Percentiles rank a stretch among this genome's conserved stretches.
phyloP scores from a whole-genome alignment of 371 early-diverging fungal genomes.

The Mortierella sp. region DNA sequence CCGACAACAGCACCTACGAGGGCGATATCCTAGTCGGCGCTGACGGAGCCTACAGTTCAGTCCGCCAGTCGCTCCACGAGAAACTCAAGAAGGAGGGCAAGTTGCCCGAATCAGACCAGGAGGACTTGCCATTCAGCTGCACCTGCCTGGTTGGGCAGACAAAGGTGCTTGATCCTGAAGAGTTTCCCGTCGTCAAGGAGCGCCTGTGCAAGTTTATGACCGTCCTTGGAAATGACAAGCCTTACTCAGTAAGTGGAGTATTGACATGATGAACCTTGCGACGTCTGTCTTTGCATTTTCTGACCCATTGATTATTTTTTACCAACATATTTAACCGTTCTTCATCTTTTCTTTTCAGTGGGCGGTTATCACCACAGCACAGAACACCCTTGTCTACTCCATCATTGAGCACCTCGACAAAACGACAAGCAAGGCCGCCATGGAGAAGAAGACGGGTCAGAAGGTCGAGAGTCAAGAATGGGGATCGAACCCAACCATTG shows the following conservation, averaged over 20 bases:
- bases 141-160: slow-evolving; percentile 23
- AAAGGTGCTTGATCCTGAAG: not conserved
- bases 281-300: too few relatives aligned
- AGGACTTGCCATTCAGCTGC: slow-evolving; percentile 13
- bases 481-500: not conserved
- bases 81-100: not conserved
- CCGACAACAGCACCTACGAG: not conserved
- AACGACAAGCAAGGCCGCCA: not conserved
- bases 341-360: not conserved
- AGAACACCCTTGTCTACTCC: not conserved
- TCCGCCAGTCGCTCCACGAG: slow-evolving; percentile 12
- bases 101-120: not conserved
- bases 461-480: not conserved
- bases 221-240: slow-evolving; percentile 11
- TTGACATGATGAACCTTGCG: too few relatives aligned
- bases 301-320: too few relatives aligned
- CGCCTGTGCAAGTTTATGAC: not conserved
- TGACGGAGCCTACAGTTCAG: slow-evolving; percentile 17
- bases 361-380: not conserved
- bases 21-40: slow-evolving; percentile 24
- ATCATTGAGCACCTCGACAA: not conserved
- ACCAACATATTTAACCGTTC: not conserved
- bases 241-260: slow-evolving; percentile 4
- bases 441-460: not conserved
- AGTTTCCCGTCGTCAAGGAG: slow-evolving; percentile 9